Percentiles rank a stretch among this genome's conserved stretches.
phyloP scores from a whole-genome alignment of 1,139 yeast genomes.

The Yamadazyma taylorii region DNA sequence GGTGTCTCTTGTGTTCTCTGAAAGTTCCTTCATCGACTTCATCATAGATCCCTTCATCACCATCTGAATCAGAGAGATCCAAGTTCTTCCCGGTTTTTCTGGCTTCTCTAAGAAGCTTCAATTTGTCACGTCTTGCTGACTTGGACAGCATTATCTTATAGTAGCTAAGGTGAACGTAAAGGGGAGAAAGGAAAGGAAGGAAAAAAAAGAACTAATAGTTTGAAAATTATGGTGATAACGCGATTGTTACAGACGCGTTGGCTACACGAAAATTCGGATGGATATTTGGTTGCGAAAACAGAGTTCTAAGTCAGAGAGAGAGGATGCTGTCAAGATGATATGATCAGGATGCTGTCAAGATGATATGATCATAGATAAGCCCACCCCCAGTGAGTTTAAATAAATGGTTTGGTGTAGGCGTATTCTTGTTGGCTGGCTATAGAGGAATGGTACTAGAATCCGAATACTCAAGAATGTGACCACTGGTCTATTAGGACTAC shows the following conservation, averaged over 20 bases:
- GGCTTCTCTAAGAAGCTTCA: conserved; percentile 42
- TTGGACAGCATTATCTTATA: conserved; percentile 15
- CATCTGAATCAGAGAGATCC: conserved; percentile 21
- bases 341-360: no score
- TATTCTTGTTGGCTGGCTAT: no score
- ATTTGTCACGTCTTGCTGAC: conserved; percentile 27
- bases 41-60: conserved; percentile 65
- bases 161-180: neutral
- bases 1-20: conserved; percentile 73
- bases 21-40: conserved; percentile 82
- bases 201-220: neutral
- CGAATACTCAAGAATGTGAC: no score
- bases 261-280: neutral
- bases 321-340: no score
- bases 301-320: no score
- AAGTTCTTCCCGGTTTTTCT: conserved; percentile 35
- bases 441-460: no score
- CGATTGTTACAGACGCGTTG: conserved; percentile 1
- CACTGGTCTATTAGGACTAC: no score
- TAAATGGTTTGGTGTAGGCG: no score
- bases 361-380: no score
- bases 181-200: conserved; percentile 1
- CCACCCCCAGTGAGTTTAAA: no score
- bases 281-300: conserved; percentile 1
- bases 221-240: neutral